phyloP scores from a whole-genome alignment of 2,329 filamentous ascomycete species.

The Stachybotrys elegans region DNA sequence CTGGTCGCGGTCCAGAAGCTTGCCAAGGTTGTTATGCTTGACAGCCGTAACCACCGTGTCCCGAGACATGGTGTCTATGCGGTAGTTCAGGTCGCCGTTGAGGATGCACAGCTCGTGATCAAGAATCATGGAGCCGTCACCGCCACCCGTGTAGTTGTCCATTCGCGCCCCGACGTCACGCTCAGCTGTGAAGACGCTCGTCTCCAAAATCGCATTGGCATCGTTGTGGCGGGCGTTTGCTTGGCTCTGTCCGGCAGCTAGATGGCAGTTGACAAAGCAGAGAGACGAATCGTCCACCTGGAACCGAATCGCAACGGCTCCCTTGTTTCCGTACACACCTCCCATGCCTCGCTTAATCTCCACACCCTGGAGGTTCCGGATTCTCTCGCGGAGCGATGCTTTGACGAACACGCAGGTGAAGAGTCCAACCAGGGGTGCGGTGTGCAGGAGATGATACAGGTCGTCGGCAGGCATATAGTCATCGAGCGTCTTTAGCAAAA shows the following conservation, averaged over 20 bases:
- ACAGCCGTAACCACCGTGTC: constrained; percentile 87
- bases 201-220: constrained; percentile 82
- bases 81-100: constrained; percentile 96
- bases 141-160: constrained; percentile 83
- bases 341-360: constrained; percentile 97
- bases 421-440: constrained; percentile 79
- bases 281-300: constrained; percentile 88
- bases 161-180: constrained; percentile 61
- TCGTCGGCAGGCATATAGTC: constrained; percentile 74
- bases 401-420: constrained; percentile 97
- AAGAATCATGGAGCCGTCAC: constrained; percentile 88
- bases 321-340: constrained; percentile 93
- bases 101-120: constrained; percentile 97
- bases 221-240: constrained; percentile 91
- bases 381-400: constrained; percentile 66
- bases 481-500: constrained; percentile 75
- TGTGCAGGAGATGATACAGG: constrained; percentile 81
- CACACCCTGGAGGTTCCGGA: constrained; percentile 70
- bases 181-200: constrained; percentile 67
- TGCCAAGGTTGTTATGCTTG: constrained; percentile 71
- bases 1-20: constrained; percentile 90
- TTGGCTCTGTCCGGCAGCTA: constrained; percentile 88
- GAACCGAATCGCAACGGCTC: constrained; percentile 87
- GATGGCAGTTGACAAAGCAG: constrained; percentile 95
- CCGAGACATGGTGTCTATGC: constrained; percentile 94